phyloP scores from a whole-genome alignment of 1,284 basidiomycete species.

The Coniferiporia weirii region DNA sequence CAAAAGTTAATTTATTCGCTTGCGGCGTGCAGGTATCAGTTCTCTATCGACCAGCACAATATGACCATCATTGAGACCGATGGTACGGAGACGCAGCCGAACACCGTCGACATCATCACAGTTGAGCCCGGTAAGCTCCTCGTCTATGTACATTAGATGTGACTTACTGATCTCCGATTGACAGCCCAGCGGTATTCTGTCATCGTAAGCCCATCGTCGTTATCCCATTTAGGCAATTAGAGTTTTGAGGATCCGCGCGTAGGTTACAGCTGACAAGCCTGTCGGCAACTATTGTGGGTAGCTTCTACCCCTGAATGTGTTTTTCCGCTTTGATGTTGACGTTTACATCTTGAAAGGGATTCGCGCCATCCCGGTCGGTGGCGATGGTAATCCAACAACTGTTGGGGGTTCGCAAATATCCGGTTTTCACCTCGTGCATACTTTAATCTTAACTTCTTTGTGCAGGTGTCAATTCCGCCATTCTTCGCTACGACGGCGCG shows the following conservation, averaged over 20 bases:
- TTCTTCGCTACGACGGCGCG: constrained; percentile 38
- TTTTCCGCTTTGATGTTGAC: neutral
- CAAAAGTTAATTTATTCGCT: constrained; percentile 30
- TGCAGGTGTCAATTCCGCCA: constrained; percentile 33
- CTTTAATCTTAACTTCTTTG: constrained; percentile 23
- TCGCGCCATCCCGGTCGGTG: constrained; percentile 16
- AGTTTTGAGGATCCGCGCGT: neutral
- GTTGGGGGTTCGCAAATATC: constrained; percentile 13
- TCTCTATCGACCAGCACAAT: constrained; percentile 43
- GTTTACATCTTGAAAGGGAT: constrained; percentile 20
- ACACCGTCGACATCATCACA: constrained; percentile 35
- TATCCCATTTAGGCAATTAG: neutral
- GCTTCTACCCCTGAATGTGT: neutral
- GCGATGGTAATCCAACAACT: constrained; percentile 22
- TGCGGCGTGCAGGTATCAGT: constrained; percentile 32
- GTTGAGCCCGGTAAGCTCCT: constrained; percentile 29
- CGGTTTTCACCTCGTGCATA: constrained; percentile 26
- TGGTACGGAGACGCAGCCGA: constrained; percentile 36
- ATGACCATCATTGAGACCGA: constrained; percentile 49
- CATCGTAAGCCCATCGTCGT: constrained; percentile 25
- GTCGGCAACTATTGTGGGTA: constrained; percentile 38
- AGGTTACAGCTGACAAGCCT: constrained; percentile 30
- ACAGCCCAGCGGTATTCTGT: constrained; percentile 37
- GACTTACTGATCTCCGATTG: neutral
- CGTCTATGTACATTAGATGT: neutral